Evolutionary conservation across 2,329 filamentous ascomycete species (phyloP), one percentile per base, ranked within the genome.

Genomic region (Neofusicoccum ribis): DNA sequence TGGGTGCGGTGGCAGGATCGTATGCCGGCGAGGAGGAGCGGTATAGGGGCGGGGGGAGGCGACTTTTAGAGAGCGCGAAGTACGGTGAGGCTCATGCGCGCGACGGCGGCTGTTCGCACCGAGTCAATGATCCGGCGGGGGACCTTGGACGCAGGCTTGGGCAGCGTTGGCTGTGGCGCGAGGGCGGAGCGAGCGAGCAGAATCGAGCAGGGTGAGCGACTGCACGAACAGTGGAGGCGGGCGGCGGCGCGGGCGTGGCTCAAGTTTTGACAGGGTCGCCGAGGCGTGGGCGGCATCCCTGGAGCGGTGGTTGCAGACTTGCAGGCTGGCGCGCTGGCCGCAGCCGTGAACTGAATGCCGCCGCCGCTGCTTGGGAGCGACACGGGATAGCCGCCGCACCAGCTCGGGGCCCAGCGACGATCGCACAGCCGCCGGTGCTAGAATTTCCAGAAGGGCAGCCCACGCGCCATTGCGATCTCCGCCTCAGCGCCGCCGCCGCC

Each of bases 61-160:
- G 49, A 54, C 61, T 46, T 54, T 63, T 63, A 63, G 37, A 63
- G 49, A 63, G 49, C 37, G 61, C 44, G 61, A 63, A 63, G 61
- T 63, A 52, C 60, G 61, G 49, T 63, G 61, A 63, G 61, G 61
- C 61, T 63, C 61, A 63, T 63, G 61, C 61, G 61, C 61, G 61
- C 61, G 61, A 60, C 56, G 59, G 59, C 59, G 59, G 59, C 44
- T 51, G 59, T 51, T 62, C 44, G 59, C 56, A 51, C 59, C 59
- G 59, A 62, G 59, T 62, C 59, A 62, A 62, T 62, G 56, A 60
- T 60, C 56, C 59, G 59, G 44, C 59, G 59, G 47, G 44, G 43
- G 54, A 34, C 14, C 11, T 15, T 12, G 37, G 37, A 27, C 8
- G 59, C 44, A 62, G 44, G 36, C 59, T 62, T 62, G 59, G 59